Evolutionary conservation across 768 basidiomycete genomes (phyloP), one percentile per base, ranked within the genome.

Genomic region (Psilocybe tampanensis): DNA sequence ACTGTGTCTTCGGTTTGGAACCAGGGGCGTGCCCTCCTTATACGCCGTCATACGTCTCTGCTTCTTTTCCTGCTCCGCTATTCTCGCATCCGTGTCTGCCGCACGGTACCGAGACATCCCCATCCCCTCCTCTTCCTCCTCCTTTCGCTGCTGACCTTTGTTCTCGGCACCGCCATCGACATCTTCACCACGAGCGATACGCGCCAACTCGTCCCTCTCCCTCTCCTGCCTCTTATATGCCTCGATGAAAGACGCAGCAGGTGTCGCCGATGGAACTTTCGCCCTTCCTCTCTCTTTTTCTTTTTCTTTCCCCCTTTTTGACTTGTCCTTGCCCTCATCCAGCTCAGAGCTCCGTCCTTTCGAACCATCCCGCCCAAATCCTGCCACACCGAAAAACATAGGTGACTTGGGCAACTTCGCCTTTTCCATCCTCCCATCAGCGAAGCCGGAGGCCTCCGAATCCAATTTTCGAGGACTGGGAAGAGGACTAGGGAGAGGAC

Each of bases 131-230:
- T 22, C 8, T 13, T 22, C 47, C 48, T 24, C 34, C 23, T 22
- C n/a, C 21, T 13, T 32, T 12, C 24, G 33, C 15, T n/a, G 17
- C 24, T 15, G 47, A 34, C 19, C 42, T 34, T 41, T 34, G 4
- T 17, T 22, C 33, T 5, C 32, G 13, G 12, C 47, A 22, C 2
- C 53, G 2, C 21, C 47, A 15, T 19, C 44, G 13, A 44, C 5
- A 21, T 33, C 23, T 34, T 45, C 59, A 19, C 48, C 12, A 13
- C 34, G 56, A 7, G 60, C 34, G 64, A 52, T 64, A 34, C 64
- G 65, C 39, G 72, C 66, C 56, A 71, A 68, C 15, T 70, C 51
- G 41, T 62, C 54, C 12, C 66, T 51, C 52, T 70, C 58, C 64
- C 51, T 56, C 56, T 60, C 62, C 43, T 64, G 58, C 32, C 44